Conservation (phyloP, 306 rosid species). For the Fagus sylvatica region DNA sequence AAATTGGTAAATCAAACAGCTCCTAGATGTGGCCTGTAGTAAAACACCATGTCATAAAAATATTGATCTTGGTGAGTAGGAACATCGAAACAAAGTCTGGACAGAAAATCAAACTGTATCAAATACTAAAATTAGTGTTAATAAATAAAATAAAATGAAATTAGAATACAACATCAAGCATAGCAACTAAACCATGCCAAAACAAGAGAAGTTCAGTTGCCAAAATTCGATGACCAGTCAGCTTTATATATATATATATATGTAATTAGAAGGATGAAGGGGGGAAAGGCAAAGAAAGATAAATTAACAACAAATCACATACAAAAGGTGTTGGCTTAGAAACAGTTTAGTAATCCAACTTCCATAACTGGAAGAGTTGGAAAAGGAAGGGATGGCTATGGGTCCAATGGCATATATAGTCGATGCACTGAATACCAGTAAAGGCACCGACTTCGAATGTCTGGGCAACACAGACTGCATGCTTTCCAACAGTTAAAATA, state of each 20-base stretch:
- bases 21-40: not conserved
- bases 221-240: constrained; percentile 8
- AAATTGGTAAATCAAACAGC: not conserved
- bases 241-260: not conserved
- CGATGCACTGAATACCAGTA: constrained; percentile 37
- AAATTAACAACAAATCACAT: constrained; percentile 10
- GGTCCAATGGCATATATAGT: constrained; percentile 32
- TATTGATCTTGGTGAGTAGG: not conserved
- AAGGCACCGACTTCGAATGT: constrained; percentile 34
- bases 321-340: constrained; percentile 15
- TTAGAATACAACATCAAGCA: constrained; percentile 2
- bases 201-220: not conserved
- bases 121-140: not conserved
- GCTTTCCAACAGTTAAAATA: constrained; percentile 42
- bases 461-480: constrained; percentile 37
- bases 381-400: constrained; percentile 12
- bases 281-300: not conserved
- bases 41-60: not conserved
- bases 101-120: not conserved
- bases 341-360: constrained; percentile 15
- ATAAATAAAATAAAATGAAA: not conserved
- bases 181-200: not conserved
- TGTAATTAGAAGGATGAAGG: not conserved
- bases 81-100: not conserved
- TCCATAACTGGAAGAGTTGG: constrained; percentile 7